phyloP scores from a whole-genome alignment of 495 filamentous ascomycete species.

The Neurospora sp. region DNA sequence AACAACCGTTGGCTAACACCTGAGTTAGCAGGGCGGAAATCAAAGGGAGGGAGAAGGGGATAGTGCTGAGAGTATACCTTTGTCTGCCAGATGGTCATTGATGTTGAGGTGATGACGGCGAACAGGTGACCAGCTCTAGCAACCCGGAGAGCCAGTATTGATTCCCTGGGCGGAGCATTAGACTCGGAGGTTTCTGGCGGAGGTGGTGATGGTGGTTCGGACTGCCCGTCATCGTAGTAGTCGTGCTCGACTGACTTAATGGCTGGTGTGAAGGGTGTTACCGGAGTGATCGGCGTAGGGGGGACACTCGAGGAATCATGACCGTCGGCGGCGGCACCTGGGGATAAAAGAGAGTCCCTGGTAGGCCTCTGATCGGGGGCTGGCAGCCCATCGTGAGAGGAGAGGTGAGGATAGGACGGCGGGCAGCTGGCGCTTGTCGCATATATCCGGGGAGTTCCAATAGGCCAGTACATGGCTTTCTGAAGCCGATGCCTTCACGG shows the following conservation, averaged over 20 bases:
- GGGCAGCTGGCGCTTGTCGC: slow-evolving; percentile 54
- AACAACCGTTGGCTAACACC: slow-evolving; percentile 70
- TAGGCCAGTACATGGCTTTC: slow-evolving; percentile 87
- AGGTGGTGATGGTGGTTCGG: not conserved
- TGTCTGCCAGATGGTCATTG: slow-evolving; percentile 88
- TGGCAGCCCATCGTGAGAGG: slow-evolving; percentile 36
- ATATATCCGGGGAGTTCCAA: slow-evolving; percentile 84
- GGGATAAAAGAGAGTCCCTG: slow-evolving; percentile 14
- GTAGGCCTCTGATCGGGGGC: slow-evolving; percentile 18
- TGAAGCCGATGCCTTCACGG: slow-evolving; percentile 19
- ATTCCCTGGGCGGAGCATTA: slow-evolving; percentile 33
- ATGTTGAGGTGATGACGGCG: slow-evolving; percentile 73
- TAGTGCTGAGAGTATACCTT: slow-evolving; percentile 46
- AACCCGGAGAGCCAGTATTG: slow-evolving; percentile 64
- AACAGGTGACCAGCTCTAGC: slow-evolving; percentile 81
- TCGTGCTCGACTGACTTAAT: slow-evolving; percentile 45
- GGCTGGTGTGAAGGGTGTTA: slow-evolving; percentile 40
- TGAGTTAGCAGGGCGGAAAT: slow-evolving; percentile 8
- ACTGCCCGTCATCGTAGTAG: slow-evolving; percentile 22
- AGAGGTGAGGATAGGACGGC: slow-evolving; percentile 27
- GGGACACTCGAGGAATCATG: slow-evolving; percentile 16
- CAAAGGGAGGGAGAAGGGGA: not conserved
- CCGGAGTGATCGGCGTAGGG: slow-evolving; percentile 31
- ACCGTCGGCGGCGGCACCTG: slow-evolving; percentile 15
- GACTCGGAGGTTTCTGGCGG: slow-evolving; percentile 1